Conservation (phyloP, 768 basidiomycete genomes). For the Astraeus odoratus region DNA sequence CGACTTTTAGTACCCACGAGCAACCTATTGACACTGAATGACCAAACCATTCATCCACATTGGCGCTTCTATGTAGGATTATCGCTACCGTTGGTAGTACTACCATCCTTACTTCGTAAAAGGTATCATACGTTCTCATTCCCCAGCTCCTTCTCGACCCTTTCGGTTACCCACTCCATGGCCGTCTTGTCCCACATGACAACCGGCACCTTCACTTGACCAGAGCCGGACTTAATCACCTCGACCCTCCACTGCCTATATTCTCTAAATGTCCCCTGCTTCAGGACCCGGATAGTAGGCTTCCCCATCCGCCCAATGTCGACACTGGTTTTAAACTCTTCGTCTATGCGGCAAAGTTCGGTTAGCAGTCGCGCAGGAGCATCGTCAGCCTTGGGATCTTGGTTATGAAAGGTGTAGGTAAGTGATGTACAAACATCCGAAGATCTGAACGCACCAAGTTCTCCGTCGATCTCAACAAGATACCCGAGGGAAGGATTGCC, state of each 20-base stretch:
- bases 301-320: not conserved
- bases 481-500: not conserved
- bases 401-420: not conserved
- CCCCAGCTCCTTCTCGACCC: not conserved
- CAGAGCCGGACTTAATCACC: not conserved
- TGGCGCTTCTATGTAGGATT: too few relatives aligned
- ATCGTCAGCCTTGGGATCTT: not conserved
- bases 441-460: not conserved
- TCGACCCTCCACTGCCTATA: not conserved
- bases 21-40: too few relatives aligned
- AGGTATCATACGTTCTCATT: too few relatives aligned
- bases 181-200: constrained; percentile 1
- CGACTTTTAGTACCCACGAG: too few relatives aligned
- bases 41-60: too few relatives aligned
- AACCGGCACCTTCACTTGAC: constrained; percentile 7
- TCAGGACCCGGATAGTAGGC: constrained; percentile 3
- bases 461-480: not conserved
- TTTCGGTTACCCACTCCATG: not conserved
- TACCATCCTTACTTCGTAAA: too few relatives aligned
- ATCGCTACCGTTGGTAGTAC: too few relatives aligned
- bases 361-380: not conserved
- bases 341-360: not conserved
- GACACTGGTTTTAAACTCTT: not conserved
- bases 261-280: not conserved
- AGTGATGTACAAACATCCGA: not conserved